A percentile compares a stretch with the other conserved stretches of the same genome.
Evolutionary conservation across 225 moss, liverwort and hornwort genomes (phyloP).

Genomic region (Takakia lepidozioides): DNA sequence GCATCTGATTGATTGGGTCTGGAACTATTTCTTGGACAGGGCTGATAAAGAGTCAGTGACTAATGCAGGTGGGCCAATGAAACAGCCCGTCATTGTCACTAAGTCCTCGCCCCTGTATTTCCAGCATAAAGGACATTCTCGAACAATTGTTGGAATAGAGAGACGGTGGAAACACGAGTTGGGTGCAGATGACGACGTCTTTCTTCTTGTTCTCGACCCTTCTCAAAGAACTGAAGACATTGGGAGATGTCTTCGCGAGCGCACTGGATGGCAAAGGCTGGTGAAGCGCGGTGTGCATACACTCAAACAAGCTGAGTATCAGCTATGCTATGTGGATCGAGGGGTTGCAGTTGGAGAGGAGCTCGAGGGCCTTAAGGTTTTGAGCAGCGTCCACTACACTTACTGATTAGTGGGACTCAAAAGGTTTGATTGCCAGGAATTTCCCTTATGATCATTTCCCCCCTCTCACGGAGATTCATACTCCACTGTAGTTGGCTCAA

Average conservation of each 20-base stretch:
- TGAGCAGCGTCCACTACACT: slow-evolving; percentile 67
- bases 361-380: slow-evolving; percentile 55
- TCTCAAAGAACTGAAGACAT: slow-evolving; percentile 56
- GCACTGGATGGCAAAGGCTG: slow-evolving; percentile 52
- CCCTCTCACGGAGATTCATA: no score
- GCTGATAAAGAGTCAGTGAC: slow-evolving; percentile 11
- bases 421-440: no score
- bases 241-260: slow-evolving; percentile 38
- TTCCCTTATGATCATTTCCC: no score
- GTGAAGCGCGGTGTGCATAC: slow-evolving; percentile 49
- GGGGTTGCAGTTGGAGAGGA: slow-evolving; percentile 57
- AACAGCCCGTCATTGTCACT: slow-evolving; percentile 45
- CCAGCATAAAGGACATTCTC: slow-evolving; percentile 70
- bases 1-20: slow-evolving; percentile 73
- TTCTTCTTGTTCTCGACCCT: slow-evolving; percentile 60
- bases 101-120: slow-evolving; percentile 69
- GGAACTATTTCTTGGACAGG: slow-evolving; percentile 65
- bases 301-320: slow-evolving; percentile 62
- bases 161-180: slow-evolving; percentile 36
- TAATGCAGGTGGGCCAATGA: slow-evolving; percentile 25
- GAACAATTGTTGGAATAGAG: slow-evolving; percentile 76
- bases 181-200: slow-evolving; percentile 39
- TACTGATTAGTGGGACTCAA: no score
- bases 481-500: no score
- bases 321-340: slow-evolving; percentile 69